Base-by-base conservation (phyloP, 2,329 filamentous ascomycete genomes). In the Rutstroemia sp. region DNA sequence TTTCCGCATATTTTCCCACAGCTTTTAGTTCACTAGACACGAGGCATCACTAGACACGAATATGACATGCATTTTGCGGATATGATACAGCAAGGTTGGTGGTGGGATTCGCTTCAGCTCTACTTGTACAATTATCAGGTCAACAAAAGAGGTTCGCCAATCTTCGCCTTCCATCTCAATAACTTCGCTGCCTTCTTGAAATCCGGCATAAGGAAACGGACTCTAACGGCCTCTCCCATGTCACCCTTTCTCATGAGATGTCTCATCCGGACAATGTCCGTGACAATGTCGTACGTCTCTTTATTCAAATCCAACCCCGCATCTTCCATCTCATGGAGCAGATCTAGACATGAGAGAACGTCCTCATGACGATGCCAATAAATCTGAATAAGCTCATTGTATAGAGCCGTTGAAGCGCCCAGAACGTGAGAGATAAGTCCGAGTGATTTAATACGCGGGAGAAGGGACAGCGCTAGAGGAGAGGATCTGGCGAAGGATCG, bases 381-480 rank as follows among this genome's bases (percentile, higher is more conserved):
- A 21, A 85, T 77, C 14, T 75, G 70, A 23, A 89, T 75, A 37
- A 90, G 76, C 49, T 81, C 76, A 66, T 87, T 84, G 73, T 88
- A 92, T 44, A 92, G 80, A 0, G 78, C 73, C 0, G 86, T 87
- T 17, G 83, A 84, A 5, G 82, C 84, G 48, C 87, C 88, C 0
- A 92, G 77, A 6, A 89, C 83, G 65, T 86, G 89, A 0, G 86
- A 86, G 1, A 81, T 79, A 1, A 87, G 77, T 1, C 88, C 87
- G 0, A 89, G 75, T 46, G 78, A 75, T 66, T 87, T 88, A 63
- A 91, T 73, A 7, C 80, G 78, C 0, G 87, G 86, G 0, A 92
- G 74, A 25, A 91, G 70, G 46, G 77, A 76, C 46, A 87, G 76
- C 0, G 77, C 75, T 0, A 87, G 74, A 0, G 78, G 74, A 1